Conservation (phyloP, 768 basidiomycete species). For the Coprinopsis sp. region DNA sequence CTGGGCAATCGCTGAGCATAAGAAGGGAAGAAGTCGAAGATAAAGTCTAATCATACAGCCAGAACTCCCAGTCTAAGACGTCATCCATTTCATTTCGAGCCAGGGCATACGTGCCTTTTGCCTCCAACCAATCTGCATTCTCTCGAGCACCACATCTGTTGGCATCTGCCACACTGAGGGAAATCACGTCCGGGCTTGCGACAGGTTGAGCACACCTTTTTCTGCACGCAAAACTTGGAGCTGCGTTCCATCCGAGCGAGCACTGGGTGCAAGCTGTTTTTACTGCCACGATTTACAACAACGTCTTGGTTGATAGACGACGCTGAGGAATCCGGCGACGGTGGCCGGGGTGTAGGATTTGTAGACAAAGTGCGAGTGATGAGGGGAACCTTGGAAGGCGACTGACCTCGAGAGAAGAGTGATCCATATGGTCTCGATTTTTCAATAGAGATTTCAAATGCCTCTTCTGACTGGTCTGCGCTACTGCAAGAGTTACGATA, state of each 20-base stretch:
- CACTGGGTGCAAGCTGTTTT: conserved; percentile 37
- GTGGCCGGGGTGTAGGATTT: conserved; percentile 18
- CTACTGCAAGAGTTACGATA: background rate
- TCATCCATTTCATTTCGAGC: background rate
- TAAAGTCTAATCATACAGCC: too few species aligned
- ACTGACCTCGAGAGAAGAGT: background rate
- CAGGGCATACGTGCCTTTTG: conserved; percentile 45
- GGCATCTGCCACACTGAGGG: conserved; percentile 58
- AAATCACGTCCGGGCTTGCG: conserved; percentile 48
- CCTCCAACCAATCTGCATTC: conserved; percentile 51
- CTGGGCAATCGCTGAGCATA: too few species aligned
- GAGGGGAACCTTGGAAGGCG: background rate
- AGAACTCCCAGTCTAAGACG: background rate
- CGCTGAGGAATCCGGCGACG: conserved; percentile 10
- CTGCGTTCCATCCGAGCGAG: conserved; percentile 46
- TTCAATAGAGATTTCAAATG: background rate
- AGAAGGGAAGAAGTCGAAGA: too few species aligned
- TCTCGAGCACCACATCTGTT: conserved; percentile 61
- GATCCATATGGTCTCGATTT: background rate
- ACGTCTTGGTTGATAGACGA: conserved; percentile 13
- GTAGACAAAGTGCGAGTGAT: conserved; percentile 7
- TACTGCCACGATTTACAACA: conserved; percentile 3
- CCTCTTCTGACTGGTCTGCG: background rate
- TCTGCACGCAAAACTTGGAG: conserved; percentile 44
- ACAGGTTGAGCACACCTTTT: conserved; percentile 47